Conservation (phyloP, 805 yeast genomes). For the Metschnikowia amazonensis region DNA sequence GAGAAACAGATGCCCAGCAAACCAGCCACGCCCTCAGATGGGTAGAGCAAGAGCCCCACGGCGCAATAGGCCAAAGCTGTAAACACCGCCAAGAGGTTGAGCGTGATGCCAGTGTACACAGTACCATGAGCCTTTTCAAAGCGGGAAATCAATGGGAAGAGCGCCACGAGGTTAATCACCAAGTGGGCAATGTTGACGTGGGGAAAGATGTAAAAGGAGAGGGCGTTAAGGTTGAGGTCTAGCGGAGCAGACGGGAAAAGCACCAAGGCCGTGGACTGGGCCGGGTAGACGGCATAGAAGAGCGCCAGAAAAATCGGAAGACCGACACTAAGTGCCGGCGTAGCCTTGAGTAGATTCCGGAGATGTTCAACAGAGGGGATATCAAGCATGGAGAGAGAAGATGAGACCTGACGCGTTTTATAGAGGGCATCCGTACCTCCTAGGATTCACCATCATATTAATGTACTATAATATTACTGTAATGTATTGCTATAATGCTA, state of each 20-base stretch:
- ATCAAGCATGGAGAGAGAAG: background rate
- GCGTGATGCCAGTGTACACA: constrained; percentile 75
- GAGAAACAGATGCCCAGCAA: constrained; percentile 74
- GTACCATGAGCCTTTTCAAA: constrained; percentile 80
- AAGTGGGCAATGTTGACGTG: constrained; percentile 64
- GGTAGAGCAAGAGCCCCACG: constrained; percentile 48
- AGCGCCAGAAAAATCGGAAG: constrained; percentile 50
- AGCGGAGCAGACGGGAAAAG: constrained; percentile 49
- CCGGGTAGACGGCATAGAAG: constrained; percentile 36
- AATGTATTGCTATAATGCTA: no score
- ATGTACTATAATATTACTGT: no score
- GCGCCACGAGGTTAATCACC: constrained; percentile 51
- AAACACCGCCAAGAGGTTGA: constrained; percentile 65
- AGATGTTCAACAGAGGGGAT: background rate
- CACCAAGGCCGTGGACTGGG: constrained; percentile 14
- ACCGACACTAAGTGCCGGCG: constrained; percentile 64
- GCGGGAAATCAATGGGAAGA: constrained; percentile 56
- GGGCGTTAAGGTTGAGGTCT: constrained; percentile 40
- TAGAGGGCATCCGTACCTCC: background rate
- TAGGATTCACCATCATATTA: no score
- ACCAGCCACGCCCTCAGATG: constrained; percentile 56
- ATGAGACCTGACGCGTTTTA: background rate
- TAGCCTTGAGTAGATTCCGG: constrained; percentile 8
- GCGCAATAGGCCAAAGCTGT: constrained; percentile 63
- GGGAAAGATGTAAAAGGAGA: constrained; percentile 71